Base-by-base conservation (phyloP, 2,329 filamentous ascomycete genomes). In the Didymella keratinophila region DNA sequence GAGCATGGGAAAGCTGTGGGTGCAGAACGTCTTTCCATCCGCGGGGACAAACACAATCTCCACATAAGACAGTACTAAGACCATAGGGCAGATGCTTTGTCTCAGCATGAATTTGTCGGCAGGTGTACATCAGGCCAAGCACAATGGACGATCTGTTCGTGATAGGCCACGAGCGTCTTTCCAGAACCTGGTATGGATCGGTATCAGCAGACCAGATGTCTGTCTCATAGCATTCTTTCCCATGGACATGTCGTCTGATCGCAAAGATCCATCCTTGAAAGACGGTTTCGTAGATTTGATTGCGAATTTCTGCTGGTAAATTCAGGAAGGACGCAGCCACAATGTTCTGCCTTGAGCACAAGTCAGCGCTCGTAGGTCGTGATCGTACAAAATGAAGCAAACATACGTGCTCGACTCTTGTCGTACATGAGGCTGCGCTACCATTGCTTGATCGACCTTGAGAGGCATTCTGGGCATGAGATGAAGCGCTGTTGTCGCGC, bases 251-350 rank as follows among this genome's bases (percentile, higher is more conserved):
- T 41, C 25, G 44, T n/a, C 39, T 37, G 18, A 53, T 39, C 14
- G 44, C 49, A 14, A 58, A 44, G 23, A 46, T 7, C 44, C 37
- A 53, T 21, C 49, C 49, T 21, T 50, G 37, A 9, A 58, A 52
- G 4, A 53, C 49, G 32, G 23, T 0, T 30, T 53, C 49, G 25
- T 58, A 52, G 12, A 53, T 42, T 3, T 41, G 45, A 28, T 58
- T 53, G 11, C 45, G 39, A 23, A 48, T 41, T 23, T 50, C 50
- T 25, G 56, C 56, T 20, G 56, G 50, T 4, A 58, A 39, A n/a
- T 23, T n/a, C 5, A 58, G 25, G 30, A 50, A 36, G 1, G n/a
- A 25, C 16, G 20, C 45, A 41, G 28, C 36, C 7, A 25, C 27
- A 9, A 11, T 18, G 5, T 41, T 18, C 4, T 28, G 27, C 20